Evolutionary conservation across 2,329 filamentous ascomycete species (phyloP).

Genomic region (Fusarium luffae): DNA sequence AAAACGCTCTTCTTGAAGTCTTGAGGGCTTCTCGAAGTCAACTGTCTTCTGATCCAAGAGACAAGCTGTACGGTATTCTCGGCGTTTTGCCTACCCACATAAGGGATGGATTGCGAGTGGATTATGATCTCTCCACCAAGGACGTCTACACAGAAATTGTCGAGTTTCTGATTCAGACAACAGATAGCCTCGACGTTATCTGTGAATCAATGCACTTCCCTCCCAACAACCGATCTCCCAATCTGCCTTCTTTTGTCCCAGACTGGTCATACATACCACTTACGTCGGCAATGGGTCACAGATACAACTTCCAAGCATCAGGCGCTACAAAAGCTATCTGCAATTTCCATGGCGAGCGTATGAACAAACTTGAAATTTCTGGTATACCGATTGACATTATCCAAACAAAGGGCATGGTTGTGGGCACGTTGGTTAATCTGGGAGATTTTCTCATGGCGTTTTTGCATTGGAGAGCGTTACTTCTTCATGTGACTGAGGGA

Average conservation of each 20-base stretch:
- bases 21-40: constrained; percentile 17
- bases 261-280: constrained; percentile 30
- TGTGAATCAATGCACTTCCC: constrained; percentile 28
- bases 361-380: constrained; percentile 29
- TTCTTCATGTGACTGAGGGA: background rate
- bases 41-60: constrained; percentile 17
- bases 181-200: constrained; percentile 14
- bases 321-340: background rate
- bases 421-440: constrained; percentile 22
- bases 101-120: background rate
- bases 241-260: constrained; percentile 23
- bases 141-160: constrained; percentile 28
- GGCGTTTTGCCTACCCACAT: constrained; percentile 10
- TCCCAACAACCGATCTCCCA: constrained; percentile 1
- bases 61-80: constrained; percentile 22
- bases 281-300: constrained; percentile 18
- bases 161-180: constrained; percentile 28
- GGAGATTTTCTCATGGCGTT: constrained; percentile 34
- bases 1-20: constrained; percentile 15
- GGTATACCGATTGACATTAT: constrained; percentile 4
- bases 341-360: constrained; percentile 3
- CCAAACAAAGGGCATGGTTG: constrained; percentile 12
- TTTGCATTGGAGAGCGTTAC: constrained; percentile 27
- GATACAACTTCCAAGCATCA: constrained; percentile 17
- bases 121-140: constrained; percentile 24